These are phyloP conservation scores for Boletellus sp. DNA, from an alignment of 768 basidiomycete genomes.

Conservation along the genomic window DNA sequence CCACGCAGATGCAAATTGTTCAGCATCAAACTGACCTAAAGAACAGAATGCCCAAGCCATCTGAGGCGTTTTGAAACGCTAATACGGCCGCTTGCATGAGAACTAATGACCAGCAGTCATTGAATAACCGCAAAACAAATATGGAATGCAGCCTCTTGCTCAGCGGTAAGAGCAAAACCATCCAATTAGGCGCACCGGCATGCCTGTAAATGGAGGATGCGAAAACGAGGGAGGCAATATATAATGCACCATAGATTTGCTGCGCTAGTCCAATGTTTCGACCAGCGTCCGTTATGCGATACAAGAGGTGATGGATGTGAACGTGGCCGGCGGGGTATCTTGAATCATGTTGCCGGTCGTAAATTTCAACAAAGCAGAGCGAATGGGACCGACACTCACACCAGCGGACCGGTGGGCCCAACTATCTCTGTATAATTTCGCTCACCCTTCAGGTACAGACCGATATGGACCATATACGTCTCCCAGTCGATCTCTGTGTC, in stretches of 20 bases:
- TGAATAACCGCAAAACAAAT: constrained; percentile 87
- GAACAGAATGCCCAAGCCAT: constrained; percentile 60
- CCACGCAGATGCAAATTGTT: not conserved
- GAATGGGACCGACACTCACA: constrained; percentile 48
- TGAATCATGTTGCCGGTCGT: not conserved
- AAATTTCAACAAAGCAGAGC: not conserved
- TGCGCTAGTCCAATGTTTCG: constrained; percentile 63
- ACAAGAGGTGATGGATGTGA: constrained; percentile 71
- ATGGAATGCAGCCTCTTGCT: constrained; percentile 96
- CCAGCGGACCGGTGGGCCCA: constrained; percentile 90
- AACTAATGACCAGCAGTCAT: constrained; percentile 85
- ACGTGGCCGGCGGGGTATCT: constrained; percentile 97
- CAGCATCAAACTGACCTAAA: constrained; percentile 58
- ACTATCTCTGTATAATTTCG: constrained; percentile 75
- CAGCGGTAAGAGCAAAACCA: constrained; percentile 65
- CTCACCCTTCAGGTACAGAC: constrained; percentile 75
- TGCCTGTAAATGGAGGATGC: constrained; percentile 66
- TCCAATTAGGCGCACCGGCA: constrained; percentile 68
- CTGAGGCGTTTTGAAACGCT: constrained; percentile 55
- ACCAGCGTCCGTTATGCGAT: constrained; percentile 59
- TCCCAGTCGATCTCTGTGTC: constrained; percentile 99
- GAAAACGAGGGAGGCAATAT: constrained; percentile 60
- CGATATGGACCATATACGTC: constrained; percentile 90
- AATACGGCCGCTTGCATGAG: constrained; percentile 64
- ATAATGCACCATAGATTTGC: constrained; percentile 73